Evolutionary conservation across 2,329 filamentous ascomycete genomes (phyloP).

Genomic region (Juglanconis oblonga): DNA sequence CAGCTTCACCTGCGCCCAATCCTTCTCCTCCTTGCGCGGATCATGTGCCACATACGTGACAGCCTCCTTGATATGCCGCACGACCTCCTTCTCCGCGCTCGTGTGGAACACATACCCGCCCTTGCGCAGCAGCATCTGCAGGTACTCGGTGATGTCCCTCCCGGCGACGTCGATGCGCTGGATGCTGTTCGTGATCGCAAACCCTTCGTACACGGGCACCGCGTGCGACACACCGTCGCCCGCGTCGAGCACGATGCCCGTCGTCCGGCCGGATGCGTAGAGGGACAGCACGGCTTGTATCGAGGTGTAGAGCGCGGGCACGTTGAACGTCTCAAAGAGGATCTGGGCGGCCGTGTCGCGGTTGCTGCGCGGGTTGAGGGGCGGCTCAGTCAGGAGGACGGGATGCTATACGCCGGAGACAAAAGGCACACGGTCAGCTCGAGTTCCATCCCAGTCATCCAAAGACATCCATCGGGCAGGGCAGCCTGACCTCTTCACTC

Average conservation of each 20-base stretch:
- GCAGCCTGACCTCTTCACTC: slow-evolving; percentile 77
- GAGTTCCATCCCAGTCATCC: neutral
- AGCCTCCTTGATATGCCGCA: slow-evolving; percentile 93
- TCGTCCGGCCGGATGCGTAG: slow-evolving; percentile 93
- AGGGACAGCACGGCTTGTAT: slow-evolving; percentile 96
- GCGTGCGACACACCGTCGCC: slow-evolving; percentile 97
- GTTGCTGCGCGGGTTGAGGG: slow-evolving; percentile 91
- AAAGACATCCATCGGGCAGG: neutral
- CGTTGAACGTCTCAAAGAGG: slow-evolving; percentile 98
- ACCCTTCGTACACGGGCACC: slow-evolving; percentile 96
- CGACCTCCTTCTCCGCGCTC: slow-evolving; percentile 98
- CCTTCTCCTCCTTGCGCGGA: slow-evolving; percentile 92
- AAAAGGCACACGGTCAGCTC: slow-evolving; percentile 19
- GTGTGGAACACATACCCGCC: slow-evolving; percentile 94
- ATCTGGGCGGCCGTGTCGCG: slow-evolving; percentile 96
- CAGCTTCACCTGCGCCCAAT: slow-evolving; percentile 79
- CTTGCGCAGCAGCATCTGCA: slow-evolving; percentile 88
- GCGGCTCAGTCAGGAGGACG: slow-evolving; percentile 92
- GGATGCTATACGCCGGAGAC: slow-evolving; percentile 62
- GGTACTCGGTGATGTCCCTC: slow-evolving; percentile 90
- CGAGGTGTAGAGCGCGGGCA: slow-evolving; percentile 91
- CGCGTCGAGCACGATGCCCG: slow-evolving; percentile 90
- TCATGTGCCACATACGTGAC: slow-evolving; percentile 88
- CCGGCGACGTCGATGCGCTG: slow-evolving; percentile 94
- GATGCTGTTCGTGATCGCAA: slow-evolving; percentile 94